A percentile compares a stretch with the other conserved stretches of the same genome.
These are phyloP conservation scores for Schizochytrium sp. DNA, from an alignment of 108 stramenopile species.

Conservation along the genomic window DNA sequence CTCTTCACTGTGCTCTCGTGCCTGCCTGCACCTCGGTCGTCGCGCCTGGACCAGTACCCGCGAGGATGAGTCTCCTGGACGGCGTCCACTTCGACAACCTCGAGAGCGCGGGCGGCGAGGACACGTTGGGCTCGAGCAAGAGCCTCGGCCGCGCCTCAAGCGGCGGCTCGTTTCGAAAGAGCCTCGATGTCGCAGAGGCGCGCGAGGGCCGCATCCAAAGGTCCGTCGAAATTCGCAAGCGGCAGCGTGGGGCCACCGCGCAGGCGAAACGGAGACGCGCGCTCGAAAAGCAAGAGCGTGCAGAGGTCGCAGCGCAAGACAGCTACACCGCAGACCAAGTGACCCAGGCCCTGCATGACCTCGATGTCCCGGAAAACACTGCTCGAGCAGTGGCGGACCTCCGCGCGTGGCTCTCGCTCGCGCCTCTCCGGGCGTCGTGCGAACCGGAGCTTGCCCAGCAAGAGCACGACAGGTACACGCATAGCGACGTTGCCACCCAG, in stretches of 20 bases:
- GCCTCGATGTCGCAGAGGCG: neutral
- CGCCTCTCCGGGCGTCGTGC: neutral
- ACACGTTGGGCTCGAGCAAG: too few relatives aligned
- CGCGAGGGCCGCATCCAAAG: neutral
- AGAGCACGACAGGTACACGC: too few relatives aligned
- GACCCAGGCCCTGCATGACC: neutral
- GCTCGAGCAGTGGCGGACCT: neutral
- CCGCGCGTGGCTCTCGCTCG: neutral
- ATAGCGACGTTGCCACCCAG: neutral
- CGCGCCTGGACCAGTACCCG: too few relatives aligned
- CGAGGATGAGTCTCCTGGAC: too few relatives aligned
- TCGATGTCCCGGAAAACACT: neutral
- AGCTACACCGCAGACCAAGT: neutral
- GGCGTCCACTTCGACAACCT: too few relatives aligned
- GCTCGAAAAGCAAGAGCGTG: neutral
- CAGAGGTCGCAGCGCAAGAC: too few relatives aligned
- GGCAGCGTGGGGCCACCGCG: neutral
- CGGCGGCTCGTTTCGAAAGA: neutral
- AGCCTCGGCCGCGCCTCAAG: too few relatives aligned
- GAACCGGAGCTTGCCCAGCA: too few relatives aligned
- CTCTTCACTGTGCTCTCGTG: too few relatives aligned
- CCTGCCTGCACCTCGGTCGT: too few relatives aligned
- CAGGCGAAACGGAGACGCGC: neutral
- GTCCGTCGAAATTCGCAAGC: neutral
- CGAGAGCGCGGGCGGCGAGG: too few relatives aligned